A percentile compares a stretch with the other conserved stretches of the same genome.
Conservation (phyloP, 306 rosid genomes). For the Quercus agrifolia region DNA sequence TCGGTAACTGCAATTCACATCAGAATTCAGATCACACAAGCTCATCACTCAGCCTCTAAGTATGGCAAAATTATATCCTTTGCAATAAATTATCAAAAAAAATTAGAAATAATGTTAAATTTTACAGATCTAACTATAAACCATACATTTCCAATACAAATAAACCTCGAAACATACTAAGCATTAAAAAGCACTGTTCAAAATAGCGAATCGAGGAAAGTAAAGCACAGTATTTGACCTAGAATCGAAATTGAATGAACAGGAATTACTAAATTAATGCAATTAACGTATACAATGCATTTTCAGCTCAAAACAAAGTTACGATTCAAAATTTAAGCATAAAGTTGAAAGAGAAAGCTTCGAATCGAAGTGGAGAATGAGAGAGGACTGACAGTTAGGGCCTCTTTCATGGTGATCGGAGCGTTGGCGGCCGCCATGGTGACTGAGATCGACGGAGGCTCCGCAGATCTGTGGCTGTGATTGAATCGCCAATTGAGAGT, state of each 20-base stretch:
- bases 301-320: constrained; percentile 5
- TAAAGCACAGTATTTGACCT: not conserved
- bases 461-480: constrained; percentile 43
- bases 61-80: not conserved
- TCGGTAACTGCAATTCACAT: constrained; percentile 75
- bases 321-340: constrained; percentile 31
- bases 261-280: not conserved
- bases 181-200: constrained; percentile 16
- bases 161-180: constrained; percentile 9
- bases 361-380: not conserved
- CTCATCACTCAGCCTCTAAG: constrained; percentile 20
- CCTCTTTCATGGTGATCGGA: constrained; percentile 96
- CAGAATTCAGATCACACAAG: constrained; percentile 30
- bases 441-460: constrained; percentile 47
- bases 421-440: constrained; percentile 97
- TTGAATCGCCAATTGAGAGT: constrained; percentile 28
- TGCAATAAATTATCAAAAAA: constrained; percentile 18
- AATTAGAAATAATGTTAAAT: not conserved
- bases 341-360: not conserved
- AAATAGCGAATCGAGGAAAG: constrained; percentile 17
- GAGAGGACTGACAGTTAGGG: constrained; percentile 66
- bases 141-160: constrained; percentile 43
- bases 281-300: not conserved
- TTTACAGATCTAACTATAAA: constrained; percentile 34
- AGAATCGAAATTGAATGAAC: constrained; percentile 23